Evolutionary conservation across 2,329 filamentous ascomycete species (phyloP).

Genomic region (Curvularia verruculosa): DNA sequence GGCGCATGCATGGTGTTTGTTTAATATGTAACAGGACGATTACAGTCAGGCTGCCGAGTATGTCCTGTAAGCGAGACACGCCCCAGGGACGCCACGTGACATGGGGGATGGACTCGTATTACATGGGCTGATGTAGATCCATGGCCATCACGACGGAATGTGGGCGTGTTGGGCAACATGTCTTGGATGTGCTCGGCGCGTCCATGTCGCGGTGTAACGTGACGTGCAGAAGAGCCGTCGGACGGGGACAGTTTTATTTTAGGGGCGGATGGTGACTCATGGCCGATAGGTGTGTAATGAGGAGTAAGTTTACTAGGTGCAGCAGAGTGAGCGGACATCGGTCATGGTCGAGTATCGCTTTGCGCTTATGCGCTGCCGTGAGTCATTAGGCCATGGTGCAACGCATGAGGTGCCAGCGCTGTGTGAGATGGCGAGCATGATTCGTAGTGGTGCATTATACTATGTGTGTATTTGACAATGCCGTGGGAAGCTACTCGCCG

Average conservation of each 20-base stretch:
- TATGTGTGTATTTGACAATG: background rate
- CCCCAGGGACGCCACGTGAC: constrained; percentile 26
- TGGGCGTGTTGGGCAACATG: constrained; percentile 3
- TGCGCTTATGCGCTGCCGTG: constrained; percentile 6
- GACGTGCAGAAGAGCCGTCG: constrained; percentile 1
- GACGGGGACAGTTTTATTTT: no score
- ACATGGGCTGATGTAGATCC: background rate
- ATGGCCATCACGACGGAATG: background rate
- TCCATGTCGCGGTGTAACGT: constrained; percentile 22
- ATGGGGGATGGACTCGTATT: background rate
- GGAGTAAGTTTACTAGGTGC: background rate
- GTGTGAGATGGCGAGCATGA: background rate
- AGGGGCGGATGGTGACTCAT: constrained; percentile 14
- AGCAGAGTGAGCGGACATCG: background rate
- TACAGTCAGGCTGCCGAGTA: no score
- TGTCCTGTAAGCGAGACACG: constrained; percentile 11
- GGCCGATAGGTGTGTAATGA: background rate
- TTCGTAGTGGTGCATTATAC: constrained; percentile 2
- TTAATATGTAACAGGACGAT: constrained; percentile 1
- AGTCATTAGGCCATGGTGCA: background rate
- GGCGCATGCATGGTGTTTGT: constrained; percentile 18
- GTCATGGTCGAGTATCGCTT: constrained; percentile 3
- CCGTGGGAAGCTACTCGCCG: background rate
- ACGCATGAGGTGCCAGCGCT: background rate
- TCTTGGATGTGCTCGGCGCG: constrained; percentile 12